Conservation (phyloP, 1,284 basidiomycete genomes). For the Heterobasidion annosum region DNA sequence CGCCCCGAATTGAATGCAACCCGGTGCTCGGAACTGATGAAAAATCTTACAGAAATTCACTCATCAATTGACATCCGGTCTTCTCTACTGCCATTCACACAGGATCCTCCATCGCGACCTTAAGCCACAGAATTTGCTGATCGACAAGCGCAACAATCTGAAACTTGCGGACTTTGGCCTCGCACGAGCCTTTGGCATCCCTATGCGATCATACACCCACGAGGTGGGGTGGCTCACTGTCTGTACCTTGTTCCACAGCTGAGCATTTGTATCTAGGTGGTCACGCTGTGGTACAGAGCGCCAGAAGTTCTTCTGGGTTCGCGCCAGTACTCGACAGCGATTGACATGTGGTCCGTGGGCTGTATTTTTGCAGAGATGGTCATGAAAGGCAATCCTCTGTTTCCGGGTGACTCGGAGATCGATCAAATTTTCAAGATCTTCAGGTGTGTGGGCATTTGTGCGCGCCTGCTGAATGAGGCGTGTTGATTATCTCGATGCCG, state of each 20-base stretch:
- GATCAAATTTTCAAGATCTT: conserved; percentile 99
- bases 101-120: conserved; percentile 95
- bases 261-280: conserved; percentile 52
- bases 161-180: conserved; percentile 97
- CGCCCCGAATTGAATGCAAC: no score
- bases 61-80: conserved; percentile 78
- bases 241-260: background rate
- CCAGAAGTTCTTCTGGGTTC: conserved; percentile 95
- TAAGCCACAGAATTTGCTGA: conserved; percentile 96
- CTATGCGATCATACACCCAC: conserved; percentile 95
- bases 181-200: conserved; percentile 95
- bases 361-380: conserved; percentile 95
- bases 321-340: conserved; percentile 91
- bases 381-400: conserved; percentile 80
- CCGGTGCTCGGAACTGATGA: background rate
- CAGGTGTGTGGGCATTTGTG: conserved; percentile 41
- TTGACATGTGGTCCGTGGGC: conserved; percentile 99
- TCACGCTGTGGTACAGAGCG: conserved; percentile 97
- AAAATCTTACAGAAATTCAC: conserved; percentile 70
- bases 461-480: no score
- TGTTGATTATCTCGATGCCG: no score
- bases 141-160: conserved; percentile 84
- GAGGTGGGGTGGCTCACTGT: conserved; percentile 55
- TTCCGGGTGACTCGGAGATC: conserved; percentile 98
- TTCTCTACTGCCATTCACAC: conserved; percentile 94